Conservation (phyloP, 2,329 filamentous ascomycete genomes). For the Colletotrichum cordylinicola region DNA sequence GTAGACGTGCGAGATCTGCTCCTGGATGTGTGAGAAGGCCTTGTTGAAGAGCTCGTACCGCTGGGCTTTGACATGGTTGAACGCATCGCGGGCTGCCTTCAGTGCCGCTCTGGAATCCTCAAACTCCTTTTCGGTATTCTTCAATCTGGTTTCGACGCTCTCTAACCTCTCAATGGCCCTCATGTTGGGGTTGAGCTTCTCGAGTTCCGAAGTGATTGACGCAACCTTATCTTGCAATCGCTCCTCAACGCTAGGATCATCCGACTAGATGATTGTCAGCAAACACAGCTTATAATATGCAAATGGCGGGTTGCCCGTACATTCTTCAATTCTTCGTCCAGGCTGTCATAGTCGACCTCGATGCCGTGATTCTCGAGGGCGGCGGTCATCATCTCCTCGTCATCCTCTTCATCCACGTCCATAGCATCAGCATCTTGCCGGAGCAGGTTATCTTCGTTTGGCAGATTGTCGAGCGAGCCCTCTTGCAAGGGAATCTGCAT, state of each 20-base stretch:
- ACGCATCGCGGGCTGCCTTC: slow-evolving; percentile 79
- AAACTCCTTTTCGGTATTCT: slow-evolving; percentile 86
- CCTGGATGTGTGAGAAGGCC: slow-evolving; percentile 92
- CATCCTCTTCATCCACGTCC: slow-evolving; percentile 81
- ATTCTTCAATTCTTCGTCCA: slow-evolving; percentile 83
- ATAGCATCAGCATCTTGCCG: slow-evolving; percentile 85
- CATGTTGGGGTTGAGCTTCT: slow-evolving; percentile 97
- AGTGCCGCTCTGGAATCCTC: slow-evolving; percentile 80
- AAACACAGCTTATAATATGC: not conserved
- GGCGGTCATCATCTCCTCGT: slow-evolving; percentile 64
- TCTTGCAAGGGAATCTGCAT: slow-evolving; percentile 81
- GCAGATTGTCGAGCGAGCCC: slow-evolving; percentile 83
- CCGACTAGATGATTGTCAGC: slow-evolving; percentile 57
- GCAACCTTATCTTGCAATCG: slow-evolving; percentile 79
- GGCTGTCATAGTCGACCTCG: slow-evolving; percentile 80
- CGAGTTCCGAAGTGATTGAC: slow-evolving; percentile 77
- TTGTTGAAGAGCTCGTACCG: slow-evolving; percentile 93
- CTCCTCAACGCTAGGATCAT: slow-evolving; percentile 75
- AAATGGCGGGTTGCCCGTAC: slow-evolving; percentile 50
- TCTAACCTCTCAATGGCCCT: slow-evolving; percentile 91
- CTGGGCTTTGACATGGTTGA: slow-evolving; percentile 80
- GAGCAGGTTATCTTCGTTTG: slow-evolving; percentile 82
- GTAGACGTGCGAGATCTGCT: slow-evolving; percentile 93
- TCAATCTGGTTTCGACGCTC: slow-evolving; percentile 81
- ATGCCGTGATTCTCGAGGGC: slow-evolving; percentile 90